Evolutionary conservation across 306 rosid genomes (phyloP).

Genomic region (Rosa rugosa): DNA sequence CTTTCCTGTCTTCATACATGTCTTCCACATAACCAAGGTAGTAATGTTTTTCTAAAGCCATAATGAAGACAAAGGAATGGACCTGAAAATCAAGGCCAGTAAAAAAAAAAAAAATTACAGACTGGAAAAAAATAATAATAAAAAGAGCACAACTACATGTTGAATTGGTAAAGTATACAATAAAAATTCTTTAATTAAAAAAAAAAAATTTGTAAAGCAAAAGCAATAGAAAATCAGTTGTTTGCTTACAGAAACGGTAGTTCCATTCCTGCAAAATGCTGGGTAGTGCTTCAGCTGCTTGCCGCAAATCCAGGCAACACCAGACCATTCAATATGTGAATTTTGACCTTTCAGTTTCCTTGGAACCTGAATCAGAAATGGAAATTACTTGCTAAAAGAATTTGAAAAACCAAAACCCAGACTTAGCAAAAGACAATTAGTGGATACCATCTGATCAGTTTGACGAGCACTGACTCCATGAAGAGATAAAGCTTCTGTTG

Average conservation of each 20-base stretch:
- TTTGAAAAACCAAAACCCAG: conserved; percentile 17
- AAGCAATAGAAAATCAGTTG: neutral
- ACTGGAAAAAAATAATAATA: neutral
- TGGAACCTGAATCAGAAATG: conserved; percentile 47
- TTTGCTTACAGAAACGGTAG: conserved; percentile 52
- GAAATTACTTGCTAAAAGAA: conserved; percentile 11
- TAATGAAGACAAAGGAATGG: conserved; percentile 72
- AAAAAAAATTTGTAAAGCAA: neutral
- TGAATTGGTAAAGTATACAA: conserved; percentile 10
- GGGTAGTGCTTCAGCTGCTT: conserved; percentile 82
- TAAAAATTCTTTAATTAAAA: neutral
- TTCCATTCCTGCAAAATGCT: conserved; percentile 61
- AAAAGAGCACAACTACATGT: conserved; percentile 4
- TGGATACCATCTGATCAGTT: conserved; percentile 56
- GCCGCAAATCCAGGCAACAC: conserved; percentile 62
- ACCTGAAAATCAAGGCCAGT: conserved; percentile 45
- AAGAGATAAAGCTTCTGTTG: conserved; percentile 28
- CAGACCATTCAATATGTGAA: conserved; percentile 76
- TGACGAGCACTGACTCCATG: conserved; percentile 35
- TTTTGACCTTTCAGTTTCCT: conserved; percentile 60
- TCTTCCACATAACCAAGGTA: conserved; percentile 90
- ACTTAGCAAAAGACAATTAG: conserved; percentile 6
- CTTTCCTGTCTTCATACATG: conserved; percentile 82
- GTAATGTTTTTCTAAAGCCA: conserved; percentile 63
- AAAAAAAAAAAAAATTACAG: neutral